Conservation (phyloP, 2,329 filamentous ascomycete species). For the Nemania bipapillata region DNA sequence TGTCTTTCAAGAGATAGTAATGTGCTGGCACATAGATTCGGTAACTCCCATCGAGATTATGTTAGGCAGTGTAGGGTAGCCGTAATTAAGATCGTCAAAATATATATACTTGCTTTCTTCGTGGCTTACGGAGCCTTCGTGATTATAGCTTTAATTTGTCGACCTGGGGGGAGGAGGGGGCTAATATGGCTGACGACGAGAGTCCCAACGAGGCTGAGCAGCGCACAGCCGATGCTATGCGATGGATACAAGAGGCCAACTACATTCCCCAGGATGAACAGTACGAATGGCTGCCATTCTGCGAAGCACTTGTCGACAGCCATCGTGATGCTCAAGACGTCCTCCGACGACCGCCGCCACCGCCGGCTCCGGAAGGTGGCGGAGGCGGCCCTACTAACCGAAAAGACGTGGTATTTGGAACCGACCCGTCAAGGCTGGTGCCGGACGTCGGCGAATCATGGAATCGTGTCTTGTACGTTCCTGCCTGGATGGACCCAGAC, state of each 20-base stretch:
- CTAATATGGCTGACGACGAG: not conserved
- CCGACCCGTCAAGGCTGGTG: not conserved
- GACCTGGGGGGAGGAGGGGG: not conserved
- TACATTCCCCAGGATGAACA: constrained; percentile 20
- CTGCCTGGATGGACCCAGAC: constrained; percentile 45
- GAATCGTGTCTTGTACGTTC: constrained; percentile 41
- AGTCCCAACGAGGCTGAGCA: not conserved
- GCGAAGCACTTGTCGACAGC: constrained; percentile 35
- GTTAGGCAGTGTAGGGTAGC: not conserved
- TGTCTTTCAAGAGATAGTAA: not conserved
- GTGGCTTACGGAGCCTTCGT: not conserved
- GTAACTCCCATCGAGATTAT: not conserved
- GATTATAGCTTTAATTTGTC: not conserved
- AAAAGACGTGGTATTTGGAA: not conserved
- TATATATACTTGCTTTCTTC: no score
- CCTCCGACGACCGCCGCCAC: not conserved
- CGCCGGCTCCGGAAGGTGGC: not conserved
- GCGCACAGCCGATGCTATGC: not conserved
- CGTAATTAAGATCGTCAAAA: no score
- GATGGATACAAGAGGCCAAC: not conserved
- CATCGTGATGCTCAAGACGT: constrained; percentile 2
- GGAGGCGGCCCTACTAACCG: no score
- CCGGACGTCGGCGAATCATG: constrained; percentile 10
- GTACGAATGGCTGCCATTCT: constrained; percentile 36
- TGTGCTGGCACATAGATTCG: not conserved